Evolutionary conservation across 306 rosid genomes (phyloP), one percentile per base, ranked within the genome.

Genomic region (Styphnolobium japonicum): DNA sequence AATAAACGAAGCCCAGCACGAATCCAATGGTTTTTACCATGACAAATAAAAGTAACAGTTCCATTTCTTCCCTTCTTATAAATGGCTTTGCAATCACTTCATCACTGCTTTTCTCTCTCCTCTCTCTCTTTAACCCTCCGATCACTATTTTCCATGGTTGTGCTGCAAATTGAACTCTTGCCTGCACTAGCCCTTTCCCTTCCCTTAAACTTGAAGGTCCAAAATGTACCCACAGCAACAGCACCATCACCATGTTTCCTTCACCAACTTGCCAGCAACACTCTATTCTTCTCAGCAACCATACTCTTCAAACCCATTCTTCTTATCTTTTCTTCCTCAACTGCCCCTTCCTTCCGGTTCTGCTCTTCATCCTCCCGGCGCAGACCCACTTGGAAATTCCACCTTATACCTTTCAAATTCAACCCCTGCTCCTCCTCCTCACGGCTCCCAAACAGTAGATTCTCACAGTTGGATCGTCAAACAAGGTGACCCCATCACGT

Each of bases 291-390:
- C 75, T 46, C 21, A 53, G 27, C 83, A 42, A 53, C 39, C 82
- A 19, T 80, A 27, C 76, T 71, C 84, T 71, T 52, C 70, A 18
- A 63, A 39, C 76, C 82, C 85, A 1, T 58, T 67, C 22, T 75
- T 69, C 34, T 67, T 45, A 1, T 34, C 72, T 62, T 75, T 78
- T 45, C n/a, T n/a, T n/a, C n/a, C n/a, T n/a, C n/a, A n/a, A n/a
- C n/a, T n/a, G n/a, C 83, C 90, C 77, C 85, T 53, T 71, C 87
- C 84, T 0, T 53, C 82, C 7, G 86, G 84, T 73, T 80, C 86
- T 16, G 15, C 70, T n/a, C 56, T 85, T 71, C 85, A 87, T 40
- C 91, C 90, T 12, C 93, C 92, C 0, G 92, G 90, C 9, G 82
- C 87, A 34, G 84, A 87, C 64, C 88, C 88, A 3, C 34, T 21